Conservation (phyloP, 2,329 filamentous ascomycete genomes). For the Fusarium equiseti region DNA sequence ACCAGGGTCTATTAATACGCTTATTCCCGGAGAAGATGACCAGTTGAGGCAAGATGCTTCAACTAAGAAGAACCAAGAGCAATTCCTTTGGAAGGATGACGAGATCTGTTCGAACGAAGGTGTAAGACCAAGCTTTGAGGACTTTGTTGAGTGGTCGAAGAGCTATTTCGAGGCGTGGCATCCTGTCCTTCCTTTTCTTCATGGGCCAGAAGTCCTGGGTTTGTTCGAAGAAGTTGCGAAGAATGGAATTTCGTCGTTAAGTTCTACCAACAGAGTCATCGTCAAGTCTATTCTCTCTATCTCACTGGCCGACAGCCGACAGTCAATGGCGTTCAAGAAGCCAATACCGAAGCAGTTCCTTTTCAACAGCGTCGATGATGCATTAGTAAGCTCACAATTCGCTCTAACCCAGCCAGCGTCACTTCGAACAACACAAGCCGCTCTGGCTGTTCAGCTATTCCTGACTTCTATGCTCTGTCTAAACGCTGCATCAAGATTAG, state of each 20-base stretch:
- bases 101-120: conserved; percentile 46
- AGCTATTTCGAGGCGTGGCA: conserved; percentile 71
- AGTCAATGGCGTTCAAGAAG: conserved; percentile 47
- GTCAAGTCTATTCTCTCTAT: conserved; percentile 65
- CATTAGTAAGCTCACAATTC: conserved; percentile 62
- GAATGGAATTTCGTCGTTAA: conserved; percentile 47
- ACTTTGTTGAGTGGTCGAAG: conserved; percentile 62
- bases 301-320: conserved; percentile 64
- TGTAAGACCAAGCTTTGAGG: conserved; percentile 55
- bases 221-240: conserved; percentile 59
- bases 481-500: conserved; percentile 67
- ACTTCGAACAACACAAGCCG: conserved; percentile 61
- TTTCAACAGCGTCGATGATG: conserved; percentile 62
- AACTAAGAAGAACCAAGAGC: conserved; percentile 19
- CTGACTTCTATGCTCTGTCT: conserved; percentile 67
- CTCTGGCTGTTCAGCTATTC: conserved; percentile 66
- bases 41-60: conserved; percentile 53
- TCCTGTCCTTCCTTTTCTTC: conserved; percentile 66
- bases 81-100: conserved; percentile 52
- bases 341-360: conserved; percentile 59
- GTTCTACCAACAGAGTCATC: conserved; percentile 56
- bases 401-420: conserved; percentile 62
- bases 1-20: conserved; percentile 33
- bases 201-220: conserved; percentile 63
- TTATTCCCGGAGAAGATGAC: conserved; percentile 70